Conservation (phyloP, 306 rosid genomes). For the Begonia masoniana region DNA sequence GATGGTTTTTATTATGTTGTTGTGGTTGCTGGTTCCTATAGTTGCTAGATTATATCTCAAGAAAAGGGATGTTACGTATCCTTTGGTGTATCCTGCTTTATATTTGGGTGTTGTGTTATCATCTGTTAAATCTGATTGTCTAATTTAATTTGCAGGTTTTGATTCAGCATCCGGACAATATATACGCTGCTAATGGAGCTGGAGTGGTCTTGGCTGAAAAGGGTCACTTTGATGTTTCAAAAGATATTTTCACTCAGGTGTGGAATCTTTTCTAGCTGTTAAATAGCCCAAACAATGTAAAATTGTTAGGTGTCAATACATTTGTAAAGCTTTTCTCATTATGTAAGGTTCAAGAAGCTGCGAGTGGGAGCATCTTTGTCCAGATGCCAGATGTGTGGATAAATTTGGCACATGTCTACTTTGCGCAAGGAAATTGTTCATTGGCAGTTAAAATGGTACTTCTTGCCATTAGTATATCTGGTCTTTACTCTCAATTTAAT, state of each 20-base stretch:
- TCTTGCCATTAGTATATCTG: slow-evolving; percentile 10
- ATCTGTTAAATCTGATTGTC: slow-evolving; percentile 12
- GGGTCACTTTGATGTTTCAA: slow-evolving; percentile 98
- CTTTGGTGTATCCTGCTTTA: too few relatives aligned
- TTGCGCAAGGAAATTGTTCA: slow-evolving; percentile 90
- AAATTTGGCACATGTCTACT: slow-evolving; percentile 93
- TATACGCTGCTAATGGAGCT: slow-evolving; percentile 98
- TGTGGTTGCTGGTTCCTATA: too few relatives aligned
- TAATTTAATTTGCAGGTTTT: slow-evolving; percentile 44
- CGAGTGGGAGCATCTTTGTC: slow-evolving; percentile 95
- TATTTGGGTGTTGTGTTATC: too few relatives aligned
- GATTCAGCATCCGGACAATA: slow-evolving; percentile 80
- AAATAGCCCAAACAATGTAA: slow-evolving; percentile 9
- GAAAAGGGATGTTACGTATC: too few relatives aligned
- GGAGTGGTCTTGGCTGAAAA: slow-evolving; percentile 94
- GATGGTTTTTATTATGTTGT: too few relatives aligned
- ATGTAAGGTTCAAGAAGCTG: slow-evolving; percentile 97
- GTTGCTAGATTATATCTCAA: too few relatives aligned
- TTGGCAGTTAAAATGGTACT: slow-evolving; percentile 95
- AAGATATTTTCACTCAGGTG: slow-evolving; percentile 16
- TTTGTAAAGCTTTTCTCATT: slow-evolving; percentile 15
- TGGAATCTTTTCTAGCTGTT: slow-evolving; percentile 8
- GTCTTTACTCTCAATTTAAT: background rate
- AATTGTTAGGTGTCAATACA: slow-evolving; percentile 9
- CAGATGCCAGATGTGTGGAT: slow-evolving; percentile 99